A percentile compares a stretch with the other conserved stretches of the same genome.
Evolutionary conservation across 2,329 filamentous ascomycete genomes (phyloP).

Genomic region (Nemania sp.): DNA sequence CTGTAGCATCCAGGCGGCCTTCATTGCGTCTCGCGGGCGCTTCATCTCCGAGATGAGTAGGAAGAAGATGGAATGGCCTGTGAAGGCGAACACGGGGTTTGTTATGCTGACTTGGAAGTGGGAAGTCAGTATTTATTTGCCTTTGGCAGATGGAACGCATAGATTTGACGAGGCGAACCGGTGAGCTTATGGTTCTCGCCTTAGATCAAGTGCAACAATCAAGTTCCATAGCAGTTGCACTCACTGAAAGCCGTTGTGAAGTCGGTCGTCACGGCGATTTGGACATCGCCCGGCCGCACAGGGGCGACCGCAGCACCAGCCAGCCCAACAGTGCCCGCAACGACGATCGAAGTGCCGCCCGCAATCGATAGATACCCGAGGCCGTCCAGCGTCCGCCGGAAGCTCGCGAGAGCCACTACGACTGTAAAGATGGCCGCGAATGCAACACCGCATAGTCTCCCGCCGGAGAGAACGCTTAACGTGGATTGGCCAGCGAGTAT

Average conservation of each 20-base stretch:
- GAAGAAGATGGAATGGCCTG: constrained; percentile 60
- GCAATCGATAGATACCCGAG: constrained; percentile 52
- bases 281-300: constrained; percentile 43
- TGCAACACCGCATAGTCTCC: constrained; percentile 53
- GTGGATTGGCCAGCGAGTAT: constrained; percentile 57
- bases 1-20: constrained; percentile 55
- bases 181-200: too few species aligned
- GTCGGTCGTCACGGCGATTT: constrained; percentile 43
- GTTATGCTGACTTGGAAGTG: constrained; percentile 45
- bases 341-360: constrained; percentile 51
- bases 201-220: too few species aligned
- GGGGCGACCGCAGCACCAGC: constrained; percentile 52
- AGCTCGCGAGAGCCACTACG: constrained; percentile 50
- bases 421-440: constrained; percentile 56
- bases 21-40: constrained; percentile 54
- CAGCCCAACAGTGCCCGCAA: constrained; percentile 57
- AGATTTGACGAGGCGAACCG: too few species aligned
- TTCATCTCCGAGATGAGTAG: constrained; percentile 59
- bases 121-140: neutral
- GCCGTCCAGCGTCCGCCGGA: constrained; percentile 55
- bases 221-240: neutral
- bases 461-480: constrained; percentile 50
- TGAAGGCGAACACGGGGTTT: constrained; percentile 58
- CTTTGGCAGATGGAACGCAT: neutral
- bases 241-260: constrained; percentile 50